These are phyloP conservation scores for Penicillium rolfsii DNA, from an alignment of 2,329 filamentous ascomycete species.

Conservation along the genomic window DNA sequence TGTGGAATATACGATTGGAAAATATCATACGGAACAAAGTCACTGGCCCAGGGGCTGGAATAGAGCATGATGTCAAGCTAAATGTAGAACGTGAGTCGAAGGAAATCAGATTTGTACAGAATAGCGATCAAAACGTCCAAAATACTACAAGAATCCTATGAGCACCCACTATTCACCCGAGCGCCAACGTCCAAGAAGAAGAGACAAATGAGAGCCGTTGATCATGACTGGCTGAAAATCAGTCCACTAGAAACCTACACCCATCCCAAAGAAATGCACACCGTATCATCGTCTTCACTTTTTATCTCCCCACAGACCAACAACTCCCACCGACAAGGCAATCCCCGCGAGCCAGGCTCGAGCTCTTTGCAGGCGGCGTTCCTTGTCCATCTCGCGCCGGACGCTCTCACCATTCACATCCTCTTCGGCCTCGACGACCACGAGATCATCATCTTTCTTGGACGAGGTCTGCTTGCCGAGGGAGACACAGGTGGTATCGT, in stretches of 20 bases:
- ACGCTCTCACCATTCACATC: constrained; percentile 52
- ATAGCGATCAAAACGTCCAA: neutral
- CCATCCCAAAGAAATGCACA: neutral
- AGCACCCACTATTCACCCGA: constrained; percentile 15
- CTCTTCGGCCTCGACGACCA: constrained; percentile 44
- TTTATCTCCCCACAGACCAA: constrained; percentile 54
- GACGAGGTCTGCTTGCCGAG: constrained; percentile 21
- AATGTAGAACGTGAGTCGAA: too few relatives aligned
- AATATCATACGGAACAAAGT: too few relatives aligned
- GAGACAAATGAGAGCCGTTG: neutral
- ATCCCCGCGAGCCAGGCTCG: constrained; percentile 46
- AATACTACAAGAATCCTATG: neutral
- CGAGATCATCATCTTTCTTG: constrained; percentile 44
- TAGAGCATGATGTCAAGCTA: too few relatives aligned
- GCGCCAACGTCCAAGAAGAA: constrained; percentile 1
- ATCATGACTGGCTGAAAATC: neutral
- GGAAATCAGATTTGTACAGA: neutral
- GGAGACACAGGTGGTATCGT: constrained; percentile 47
- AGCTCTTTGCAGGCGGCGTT: constrained; percentile 44
- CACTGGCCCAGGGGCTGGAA: too few relatives aligned
- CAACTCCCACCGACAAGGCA: constrained; percentile 51
- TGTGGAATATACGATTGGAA: too few relatives aligned
- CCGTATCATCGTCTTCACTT: constrained; percentile 11
- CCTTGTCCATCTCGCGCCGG: constrained; percentile 48
- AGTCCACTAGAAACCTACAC: neutral